Evolutionary conservation across 768 basidiomycete genomes (phyloP), one percentile per base, ranked within the genome.

Genomic region (Tremella yokohamensis): DNA sequence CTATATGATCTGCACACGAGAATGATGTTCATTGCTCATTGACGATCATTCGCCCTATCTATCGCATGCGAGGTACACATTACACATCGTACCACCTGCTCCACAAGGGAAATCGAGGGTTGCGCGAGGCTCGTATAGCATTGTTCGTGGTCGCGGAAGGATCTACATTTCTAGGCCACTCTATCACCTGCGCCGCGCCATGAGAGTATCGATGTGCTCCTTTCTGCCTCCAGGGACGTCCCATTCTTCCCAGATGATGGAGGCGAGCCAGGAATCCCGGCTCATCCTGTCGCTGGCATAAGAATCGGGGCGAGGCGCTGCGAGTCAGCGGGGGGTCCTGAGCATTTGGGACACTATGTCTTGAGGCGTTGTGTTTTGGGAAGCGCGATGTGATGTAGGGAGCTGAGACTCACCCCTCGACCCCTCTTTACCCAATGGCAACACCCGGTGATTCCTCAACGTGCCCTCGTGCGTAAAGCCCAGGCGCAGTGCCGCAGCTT

Each of bases 191-290:
- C 42, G 42, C 42, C 42, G 42, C n/a, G 42, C n/a, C 64, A 76
- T 72, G 39, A 74, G 62, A 56, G 49, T 61, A 45, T 69, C 71
- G 12, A 76, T 54, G 44, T 66, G 57, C 16, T 68, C 71, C n/a
- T 62, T 56, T 1, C 63, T 66, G 2, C 66, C 62, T 11, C 56
- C 62, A 4, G 42, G n/a, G 4, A n/a, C 42, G 47, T 72, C 70
- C 74, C 74, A 76, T 24, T 76, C 74, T 18, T 65, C 48, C 70
- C 70, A 76, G 13, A 63, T 69, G 2, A 74, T 62, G 1, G 64
- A 63, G 4, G 64, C 67, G n/a, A 61, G 56, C 69, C 71, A 75
- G 45, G 60, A 61, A 34, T 69, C 65, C 6, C 42, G n/a, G n/a
- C 42, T 22, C 22, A n/a, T 45, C n/a, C n/a, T 52, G 16, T 19